A percentile compares a stretch with the other conserved stretches of the same genome.
Evolutionary conservation across 2,329 filamentous ascomycete genomes (phyloP).

Genomic region (Gnomoniopsis sp.): DNA sequence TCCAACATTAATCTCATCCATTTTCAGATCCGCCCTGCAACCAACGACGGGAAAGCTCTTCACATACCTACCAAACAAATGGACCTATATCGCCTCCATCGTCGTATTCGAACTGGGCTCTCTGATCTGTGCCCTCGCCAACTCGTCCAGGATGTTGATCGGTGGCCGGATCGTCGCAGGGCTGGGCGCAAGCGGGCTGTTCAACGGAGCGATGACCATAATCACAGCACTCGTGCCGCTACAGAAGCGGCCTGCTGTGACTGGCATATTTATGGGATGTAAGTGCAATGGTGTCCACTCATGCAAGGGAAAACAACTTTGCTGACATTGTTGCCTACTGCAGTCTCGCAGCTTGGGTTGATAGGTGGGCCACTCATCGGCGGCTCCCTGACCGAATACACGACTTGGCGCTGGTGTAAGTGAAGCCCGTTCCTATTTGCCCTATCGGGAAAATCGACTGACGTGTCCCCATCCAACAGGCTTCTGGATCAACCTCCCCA

Average conservation of each 20-base stretch:
- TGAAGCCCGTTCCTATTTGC: background rate
- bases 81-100: conserved; percentile 31
- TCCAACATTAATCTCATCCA: background rate
- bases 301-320: too few relatives aligned
- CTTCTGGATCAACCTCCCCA: conserved; percentile 34
- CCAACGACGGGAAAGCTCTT: conserved; percentile 30
- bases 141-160: conserved; percentile 9
- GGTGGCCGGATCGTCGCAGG: conserved; percentile 11
- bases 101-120: conserved; percentile 43
- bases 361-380: conserved; percentile 22
- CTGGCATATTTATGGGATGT: conserved; percentile 21
- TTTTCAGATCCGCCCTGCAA: conserved; percentile 27
- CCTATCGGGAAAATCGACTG: background rate
- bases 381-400: conserved; percentile 18
- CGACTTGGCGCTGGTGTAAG: conserved; percentile 30
- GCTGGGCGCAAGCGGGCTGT: conserved; percentile 11
- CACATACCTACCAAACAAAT: conserved; percentile 32
- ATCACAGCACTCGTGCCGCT: conserved; percentile 36
- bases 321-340: background rate
- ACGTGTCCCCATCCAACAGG: background rate
- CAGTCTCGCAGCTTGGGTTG: conserved; percentile 32
- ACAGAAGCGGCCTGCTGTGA: conserved; percentile 33
- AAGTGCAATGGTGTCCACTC: background rate
- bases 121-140: conserved; percentile 30
- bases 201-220: conserved; percentile 21